Evolutionary conservation across 352 stramenopile species (phyloP).

Genomic region (Globisporangium megalacanthum): DNA sequence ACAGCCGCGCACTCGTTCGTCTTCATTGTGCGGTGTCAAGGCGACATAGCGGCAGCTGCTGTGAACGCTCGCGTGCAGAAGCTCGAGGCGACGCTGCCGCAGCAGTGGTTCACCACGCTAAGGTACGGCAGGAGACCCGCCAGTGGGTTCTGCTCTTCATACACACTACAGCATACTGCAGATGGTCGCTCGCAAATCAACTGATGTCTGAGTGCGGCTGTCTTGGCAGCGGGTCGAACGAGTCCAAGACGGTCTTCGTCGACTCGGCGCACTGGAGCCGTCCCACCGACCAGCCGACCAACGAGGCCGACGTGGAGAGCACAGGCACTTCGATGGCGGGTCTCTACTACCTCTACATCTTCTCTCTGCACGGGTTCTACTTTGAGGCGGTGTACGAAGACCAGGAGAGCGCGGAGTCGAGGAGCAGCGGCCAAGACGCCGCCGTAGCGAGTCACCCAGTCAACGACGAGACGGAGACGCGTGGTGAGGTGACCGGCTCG

Average conservation of each 20-base stretch:
- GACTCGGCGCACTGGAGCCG: constrained; percentile 1
- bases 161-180: too few relatives aligned
- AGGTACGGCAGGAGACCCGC: too few relatives aligned
- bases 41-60: not conserved
- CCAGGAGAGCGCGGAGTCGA: not conserved
- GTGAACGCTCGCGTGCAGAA: constrained; percentile 9
- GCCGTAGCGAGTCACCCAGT: not conserved
- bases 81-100: constrained; percentile 19
- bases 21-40: constrained; percentile 28
- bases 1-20: constrained; percentile 33
- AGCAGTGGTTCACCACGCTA: constrained; percentile 49
- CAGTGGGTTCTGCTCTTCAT: too few relatives aligned
- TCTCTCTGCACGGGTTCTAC: constrained; percentile 32
- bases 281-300: not conserved
- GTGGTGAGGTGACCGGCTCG: not conserved
- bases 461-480: too few relatives aligned
- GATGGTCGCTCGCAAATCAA: too few relatives aligned
- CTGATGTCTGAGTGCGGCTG: too few relatives aligned
- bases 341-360: constrained; percentile 32
- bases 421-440: not conserved
- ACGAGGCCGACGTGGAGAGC: not conserved
- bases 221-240: constrained; percentile 22
- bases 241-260: constrained; percentile 36
- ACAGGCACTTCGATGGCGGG: constrained; percentile 5
- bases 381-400: constrained; percentile 25